These are phyloP conservation scores for Beauveria medogensis DNA, from an alignment of 2,329 filamentous ascomycete genomes.

Conservation along the genomic window DNA sequence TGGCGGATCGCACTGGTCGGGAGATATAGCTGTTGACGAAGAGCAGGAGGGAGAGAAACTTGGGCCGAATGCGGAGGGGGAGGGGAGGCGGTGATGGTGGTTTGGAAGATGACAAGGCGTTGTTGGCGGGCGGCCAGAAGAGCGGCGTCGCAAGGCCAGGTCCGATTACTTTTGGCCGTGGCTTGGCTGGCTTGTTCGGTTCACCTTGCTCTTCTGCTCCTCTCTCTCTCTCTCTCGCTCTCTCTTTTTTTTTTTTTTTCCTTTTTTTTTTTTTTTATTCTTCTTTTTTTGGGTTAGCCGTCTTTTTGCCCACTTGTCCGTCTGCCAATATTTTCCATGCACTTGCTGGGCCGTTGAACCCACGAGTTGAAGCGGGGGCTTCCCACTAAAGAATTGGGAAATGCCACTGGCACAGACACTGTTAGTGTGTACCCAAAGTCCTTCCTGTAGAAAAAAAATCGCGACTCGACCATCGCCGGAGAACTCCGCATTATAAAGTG, in stretches of 20 bases:
- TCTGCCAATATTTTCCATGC: not conserved
- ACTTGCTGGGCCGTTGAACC: slow-evolving; percentile 4
- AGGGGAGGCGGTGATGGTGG: slow-evolving; percentile 14
- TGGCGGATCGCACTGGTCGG: slow-evolving; percentile 16
- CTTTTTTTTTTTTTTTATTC: not conserved
- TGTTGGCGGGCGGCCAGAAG: not conserved
- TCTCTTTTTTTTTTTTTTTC: not conserved
- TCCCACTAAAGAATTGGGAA: not conserved
- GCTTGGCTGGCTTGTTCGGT: not conserved
- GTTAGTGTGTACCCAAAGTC: not conserved
- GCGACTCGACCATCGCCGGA: not conserved
- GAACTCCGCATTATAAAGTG: not conserved
- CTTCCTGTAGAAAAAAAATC: not conserved
- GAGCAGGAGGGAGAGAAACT: slow-evolving; percentile 9
- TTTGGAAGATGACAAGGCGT: slow-evolving; percentile 12
- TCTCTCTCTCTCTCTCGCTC: not conserved
- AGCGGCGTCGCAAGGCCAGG: not conserved
- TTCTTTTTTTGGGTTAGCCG: not conserved
- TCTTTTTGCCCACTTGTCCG: not conserved
- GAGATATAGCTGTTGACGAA: slow-evolving; percentile 15
- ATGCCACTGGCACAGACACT: not conserved
- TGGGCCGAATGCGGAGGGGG: slow-evolving; percentile 25
- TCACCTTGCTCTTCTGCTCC: not conserved
- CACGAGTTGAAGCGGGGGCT: slow-evolving; percentile 2
- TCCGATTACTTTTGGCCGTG: not conserved